These are phyloP conservation scores for Cladobotryum mycophilum DNA, from an alignment of 2,329 filamentous ascomycete genomes.

Conservation along the genomic window DNA sequence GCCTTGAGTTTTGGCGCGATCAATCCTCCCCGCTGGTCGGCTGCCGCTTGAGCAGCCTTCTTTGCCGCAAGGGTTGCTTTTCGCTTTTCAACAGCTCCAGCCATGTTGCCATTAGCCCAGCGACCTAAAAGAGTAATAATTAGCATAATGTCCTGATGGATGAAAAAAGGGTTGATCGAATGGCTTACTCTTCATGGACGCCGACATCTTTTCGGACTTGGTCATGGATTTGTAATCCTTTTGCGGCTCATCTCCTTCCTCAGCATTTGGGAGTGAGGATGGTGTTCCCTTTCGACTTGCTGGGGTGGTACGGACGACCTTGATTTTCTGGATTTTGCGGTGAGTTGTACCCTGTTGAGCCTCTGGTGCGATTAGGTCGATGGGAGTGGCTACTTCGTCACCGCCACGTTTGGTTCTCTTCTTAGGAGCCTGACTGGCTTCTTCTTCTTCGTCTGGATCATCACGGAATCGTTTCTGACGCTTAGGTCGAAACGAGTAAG, in stretches of 20 bases:
- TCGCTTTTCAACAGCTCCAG: constrained; percentile 52
- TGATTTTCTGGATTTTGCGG: constrained; percentile 34
- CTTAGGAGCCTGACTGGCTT: constrained; percentile 30
- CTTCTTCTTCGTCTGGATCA: constrained; percentile 38
- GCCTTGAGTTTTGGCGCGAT: constrained; percentile 33
- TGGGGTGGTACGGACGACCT: constrained; percentile 27
- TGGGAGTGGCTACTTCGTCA: constrained; percentile 5
- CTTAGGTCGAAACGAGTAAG: constrained; percentile 49
- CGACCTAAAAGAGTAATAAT: constrained; percentile 35
- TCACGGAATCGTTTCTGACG: constrained; percentile 48
- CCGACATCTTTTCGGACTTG: constrained; percentile 61
- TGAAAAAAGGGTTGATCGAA: background rate
- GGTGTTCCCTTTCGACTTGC: constrained; percentile 26
- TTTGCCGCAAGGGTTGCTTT: constrained; percentile 55
- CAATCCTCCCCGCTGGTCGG: constrained; percentile 29
- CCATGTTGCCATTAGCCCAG: constrained; percentile 57
- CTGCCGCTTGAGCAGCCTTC: constrained; percentile 43
- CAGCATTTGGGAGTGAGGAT: constrained; percentile 17
- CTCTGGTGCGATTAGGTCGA: constrained; percentile 14
- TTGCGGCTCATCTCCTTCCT: constrained; percentile 32
- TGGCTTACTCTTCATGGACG: constrained; percentile 55
- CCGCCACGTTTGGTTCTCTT: constrained; percentile 29
- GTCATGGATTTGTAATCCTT: constrained; percentile 58
- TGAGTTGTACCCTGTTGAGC: constrained; percentile 15
- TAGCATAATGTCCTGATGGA: constrained; percentile 16